phyloP scores from a whole-genome alignment of 768 basidiomycete species.

The Boletus tomentosulus region DNA sequence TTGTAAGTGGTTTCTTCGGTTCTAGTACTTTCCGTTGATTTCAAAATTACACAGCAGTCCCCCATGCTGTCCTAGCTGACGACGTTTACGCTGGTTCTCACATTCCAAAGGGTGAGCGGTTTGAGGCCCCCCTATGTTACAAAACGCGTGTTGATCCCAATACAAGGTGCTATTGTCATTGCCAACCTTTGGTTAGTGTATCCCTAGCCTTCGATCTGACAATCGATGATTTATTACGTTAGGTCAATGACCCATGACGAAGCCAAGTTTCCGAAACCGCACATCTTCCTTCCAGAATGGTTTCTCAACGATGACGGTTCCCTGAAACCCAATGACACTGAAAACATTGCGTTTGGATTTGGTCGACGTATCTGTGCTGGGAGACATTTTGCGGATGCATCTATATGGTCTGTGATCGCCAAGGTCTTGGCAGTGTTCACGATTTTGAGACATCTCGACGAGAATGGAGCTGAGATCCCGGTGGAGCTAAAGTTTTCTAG shows the following conservation, averaged over 20 bases:
- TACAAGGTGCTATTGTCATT: background rate
- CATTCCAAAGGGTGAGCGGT: slow-evolving; percentile 39
- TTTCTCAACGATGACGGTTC: slow-evolving; percentile 28
- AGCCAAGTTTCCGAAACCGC: slow-evolving; percentile 33
- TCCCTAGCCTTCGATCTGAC: background rate
- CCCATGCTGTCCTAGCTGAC: slow-evolving; percentile 30
- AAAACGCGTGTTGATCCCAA: background rate
- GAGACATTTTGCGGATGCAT: slow-evolving; percentile 13
- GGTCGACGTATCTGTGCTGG: slow-evolving; percentile 20
- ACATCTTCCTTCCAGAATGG: slow-evolving; percentile 34
- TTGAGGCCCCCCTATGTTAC: background rate
- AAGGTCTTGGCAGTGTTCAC: slow-evolving; percentile 6
- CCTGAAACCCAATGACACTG: background rate
- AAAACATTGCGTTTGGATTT: slow-evolving; percentile 13
- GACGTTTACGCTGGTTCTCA: slow-evolving; percentile 40
- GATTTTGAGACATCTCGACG: slow-evolving; percentile 3
- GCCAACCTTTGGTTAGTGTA: background rate
- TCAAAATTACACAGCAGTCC: slow-evolving; percentile 9
- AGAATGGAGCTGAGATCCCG: slow-evolving; percentile 2
- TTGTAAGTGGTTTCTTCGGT: background rate
- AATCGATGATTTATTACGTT: background rate
- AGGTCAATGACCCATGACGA: slow-evolving; percentile 11
- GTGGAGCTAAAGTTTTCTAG: slow-evolving; percentile 3
- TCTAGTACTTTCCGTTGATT: background rate
- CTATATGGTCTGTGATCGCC: slow-evolving; percentile 8